phyloP scores from a whole-genome alignment of 495 filamentous ascomycete species.

The Extremus antarcticus region DNA sequence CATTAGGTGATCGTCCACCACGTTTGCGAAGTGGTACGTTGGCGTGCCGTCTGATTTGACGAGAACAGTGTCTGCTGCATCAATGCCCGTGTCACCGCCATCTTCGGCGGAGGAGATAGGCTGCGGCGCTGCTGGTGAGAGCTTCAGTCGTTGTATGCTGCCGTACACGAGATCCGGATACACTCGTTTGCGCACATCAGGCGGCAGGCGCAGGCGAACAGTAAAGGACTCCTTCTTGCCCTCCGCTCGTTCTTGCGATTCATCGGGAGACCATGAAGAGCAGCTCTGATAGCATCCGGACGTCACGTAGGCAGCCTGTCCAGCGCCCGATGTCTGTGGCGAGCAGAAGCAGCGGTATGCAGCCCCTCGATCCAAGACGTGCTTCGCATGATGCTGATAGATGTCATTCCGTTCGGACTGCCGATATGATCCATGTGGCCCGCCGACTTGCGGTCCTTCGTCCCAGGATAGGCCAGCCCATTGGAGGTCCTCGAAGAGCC shows the following conservation, averaged over 20 bases:
- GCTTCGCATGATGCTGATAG: constrained; percentile 61
- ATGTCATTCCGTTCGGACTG: constrained; percentile 69
- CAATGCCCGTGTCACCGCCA: constrained; percentile 41
- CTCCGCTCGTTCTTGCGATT: constrained; percentile 56
- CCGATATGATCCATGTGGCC: constrained; percentile 74
- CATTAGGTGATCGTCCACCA: constrained; percentile 92
- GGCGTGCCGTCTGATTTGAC: constrained; percentile 84
- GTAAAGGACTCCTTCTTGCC: constrained; percentile 54
- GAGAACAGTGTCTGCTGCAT: constrained; percentile 60
- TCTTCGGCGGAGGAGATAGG: not conserved
- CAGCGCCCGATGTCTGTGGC: constrained; percentile 51
- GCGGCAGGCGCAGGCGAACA: constrained; percentile 57
- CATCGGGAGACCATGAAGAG: constrained; percentile 46
- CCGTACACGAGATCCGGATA: constrained; percentile 72
- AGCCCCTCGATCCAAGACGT: constrained; percentile 56
- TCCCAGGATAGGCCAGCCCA: constrained; percentile 93
- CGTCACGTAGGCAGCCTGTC: constrained; percentile 47
- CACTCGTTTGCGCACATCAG: constrained; percentile 38
- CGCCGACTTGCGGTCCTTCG: constrained; percentile 80
- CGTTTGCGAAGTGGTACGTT: constrained; percentile 94
- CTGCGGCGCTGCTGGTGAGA: constrained; percentile 14
- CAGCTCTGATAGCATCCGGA: constrained; percentile 46
- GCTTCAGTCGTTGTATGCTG: constrained; percentile 33
- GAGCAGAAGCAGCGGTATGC: constrained; percentile 94
- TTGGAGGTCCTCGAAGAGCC: constrained; percentile 62